Evolutionary conservation across 306 rosid genomes (phyloP).

Genomic region (Rosa persica): DNA sequence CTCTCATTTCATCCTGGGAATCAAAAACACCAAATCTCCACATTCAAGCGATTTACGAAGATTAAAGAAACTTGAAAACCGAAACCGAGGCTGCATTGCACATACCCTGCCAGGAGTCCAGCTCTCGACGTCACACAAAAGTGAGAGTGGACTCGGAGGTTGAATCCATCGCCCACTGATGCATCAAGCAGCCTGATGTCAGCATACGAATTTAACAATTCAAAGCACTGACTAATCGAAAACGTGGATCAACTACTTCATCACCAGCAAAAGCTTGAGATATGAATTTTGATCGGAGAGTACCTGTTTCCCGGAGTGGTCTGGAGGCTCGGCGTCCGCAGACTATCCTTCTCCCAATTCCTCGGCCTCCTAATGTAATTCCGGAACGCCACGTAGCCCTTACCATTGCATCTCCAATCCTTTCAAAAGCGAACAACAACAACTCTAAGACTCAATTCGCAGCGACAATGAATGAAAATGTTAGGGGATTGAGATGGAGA

Average conservation of each 20-base stretch:
- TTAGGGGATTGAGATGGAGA: neutral
- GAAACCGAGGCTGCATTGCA: constrained; percentile 18
- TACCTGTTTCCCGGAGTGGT: constrained; percentile 98
- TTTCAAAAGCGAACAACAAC: neutral
- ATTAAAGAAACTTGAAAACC: neutral
- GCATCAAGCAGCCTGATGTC: constrained; percentile 92
- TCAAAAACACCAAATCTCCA: neutral
- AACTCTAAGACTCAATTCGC: constrained; percentile 5
- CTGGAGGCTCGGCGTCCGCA: constrained; percentile 58
- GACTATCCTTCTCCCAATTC: constrained; percentile 80
- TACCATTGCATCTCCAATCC: constrained; percentile 97
- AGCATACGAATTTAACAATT: constrained; percentile 68
- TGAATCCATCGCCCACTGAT: constrained; percentile 95
- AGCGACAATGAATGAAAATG: neutral
- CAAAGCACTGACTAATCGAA: constrained; percentile 29
- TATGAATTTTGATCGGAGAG: constrained; percentile 20
- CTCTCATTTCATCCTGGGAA: no score
- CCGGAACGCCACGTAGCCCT: constrained; percentile 84
- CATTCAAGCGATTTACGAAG: neutral
- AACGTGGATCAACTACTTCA: constrained; percentile 32
- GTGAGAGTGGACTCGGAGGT: constrained; percentile 67
- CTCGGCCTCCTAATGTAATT: constrained; percentile 71
- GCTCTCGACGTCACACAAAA: constrained; percentile 84
- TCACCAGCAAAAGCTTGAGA: neutral
- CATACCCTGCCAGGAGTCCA: constrained; percentile 76